A percentile compares a stretch with the other conserved stretches of the same genome.
These are phyloP conservation scores for Teunomyces pallodes DNA, from an alignment of 805 yeast species.

Conservation along the genomic window DNA sequence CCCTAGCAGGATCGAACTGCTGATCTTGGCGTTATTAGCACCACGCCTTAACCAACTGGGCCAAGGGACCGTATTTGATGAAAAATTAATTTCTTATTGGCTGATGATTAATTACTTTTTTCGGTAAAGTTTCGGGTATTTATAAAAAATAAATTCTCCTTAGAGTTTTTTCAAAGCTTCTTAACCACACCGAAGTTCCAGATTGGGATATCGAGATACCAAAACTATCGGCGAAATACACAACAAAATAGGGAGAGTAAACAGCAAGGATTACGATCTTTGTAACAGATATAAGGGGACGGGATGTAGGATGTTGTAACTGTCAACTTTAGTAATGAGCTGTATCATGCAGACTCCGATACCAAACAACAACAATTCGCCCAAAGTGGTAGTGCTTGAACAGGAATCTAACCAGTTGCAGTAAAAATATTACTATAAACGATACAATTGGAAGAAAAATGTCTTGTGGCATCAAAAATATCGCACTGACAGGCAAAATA, in stretches of 20 bases:
- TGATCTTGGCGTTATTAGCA: conserved; percentile 63
- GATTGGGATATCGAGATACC: too few relatives aligned
- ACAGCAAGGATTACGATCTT: too few relatives aligned
- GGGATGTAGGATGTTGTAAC: neutral
- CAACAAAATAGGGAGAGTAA: too few relatives aligned
- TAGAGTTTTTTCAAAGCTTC: too few relatives aligned
- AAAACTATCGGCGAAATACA: too few relatives aligned
- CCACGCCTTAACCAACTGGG: conserved; percentile 54
- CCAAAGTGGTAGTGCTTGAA: neutral
- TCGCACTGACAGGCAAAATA: neutral
- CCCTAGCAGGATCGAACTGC: conserved; percentile 90
- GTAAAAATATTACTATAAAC: neutral
- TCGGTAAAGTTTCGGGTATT: too few relatives aligned
- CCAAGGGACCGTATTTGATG: conserved; percentile 40
- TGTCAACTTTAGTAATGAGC: neutral
- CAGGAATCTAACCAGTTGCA: neutral
- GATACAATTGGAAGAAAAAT: neutral
- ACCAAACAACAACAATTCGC: neutral
- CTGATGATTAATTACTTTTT: too few relatives aligned
- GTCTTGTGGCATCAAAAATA: neutral
- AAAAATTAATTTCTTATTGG: too few relatives aligned
- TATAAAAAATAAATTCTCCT: too few relatives aligned
- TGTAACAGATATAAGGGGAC: too few relatives aligned
- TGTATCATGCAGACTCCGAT: neutral
- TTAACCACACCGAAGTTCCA: too few relatives aligned